Percentiles rank a stretch among this genome's conserved stretches.
These are phyloP conservation scores for Thymus mandschuricus DNA, from an alignment of 257 asterid species.

Conservation along the genomic window DNA sequence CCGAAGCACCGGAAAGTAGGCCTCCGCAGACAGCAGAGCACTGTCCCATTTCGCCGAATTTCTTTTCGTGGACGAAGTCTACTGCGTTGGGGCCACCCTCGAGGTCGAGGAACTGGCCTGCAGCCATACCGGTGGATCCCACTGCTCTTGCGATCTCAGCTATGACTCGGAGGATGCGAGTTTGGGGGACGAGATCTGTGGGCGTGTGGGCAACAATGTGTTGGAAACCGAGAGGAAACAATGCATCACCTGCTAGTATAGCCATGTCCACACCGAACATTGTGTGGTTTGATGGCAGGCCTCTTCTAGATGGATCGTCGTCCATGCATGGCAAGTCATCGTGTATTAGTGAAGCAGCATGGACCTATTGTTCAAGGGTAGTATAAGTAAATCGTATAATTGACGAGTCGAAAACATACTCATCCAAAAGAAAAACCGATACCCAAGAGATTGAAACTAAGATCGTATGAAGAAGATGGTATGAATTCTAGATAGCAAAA, in stretches of 20 bases:
- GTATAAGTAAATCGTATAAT: background rate
- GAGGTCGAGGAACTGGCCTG: slow-evolving; percentile 87
- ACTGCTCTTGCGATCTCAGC: slow-evolving; percentile 95
- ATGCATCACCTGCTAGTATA: slow-evolving; percentile 90
- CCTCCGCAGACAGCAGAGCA: slow-evolving; percentile 98
- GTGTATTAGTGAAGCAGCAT: slow-evolving; percentile 91
- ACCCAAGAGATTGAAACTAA: slow-evolving; percentile 5
- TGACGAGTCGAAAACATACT: background rate
- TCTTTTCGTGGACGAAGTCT: slow-evolving; percentile 80
- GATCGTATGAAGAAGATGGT: background rate
- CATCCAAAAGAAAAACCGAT: background rate
- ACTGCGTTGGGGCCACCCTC: slow-evolving; percentile 80
- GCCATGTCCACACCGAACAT: slow-evolving; percentile 92
- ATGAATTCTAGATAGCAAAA: background rate
- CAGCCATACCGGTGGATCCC: slow-evolving; percentile 99
- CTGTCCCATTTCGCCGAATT: slow-evolving; percentile 92
- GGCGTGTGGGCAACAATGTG: slow-evolving; percentile 93
- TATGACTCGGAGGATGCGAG: slow-evolving; percentile 64
- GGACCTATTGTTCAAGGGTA: slow-evolving; percentile 57
- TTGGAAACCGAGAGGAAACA: slow-evolving; percentile 92
- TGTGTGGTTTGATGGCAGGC: slow-evolving; percentile 89
- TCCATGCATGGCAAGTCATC: slow-evolving; percentile 99
- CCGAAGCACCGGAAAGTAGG: slow-evolving; percentile 85
- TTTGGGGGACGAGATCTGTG: slow-evolving; percentile 69
- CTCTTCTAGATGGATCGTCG: slow-evolving; percentile 91